Percentiles rank a stretch among this genome's conserved stretches.
Conservation (phyloP, 192 early-diverging fungal species). For the Backusella liffmaniae region DNA sequence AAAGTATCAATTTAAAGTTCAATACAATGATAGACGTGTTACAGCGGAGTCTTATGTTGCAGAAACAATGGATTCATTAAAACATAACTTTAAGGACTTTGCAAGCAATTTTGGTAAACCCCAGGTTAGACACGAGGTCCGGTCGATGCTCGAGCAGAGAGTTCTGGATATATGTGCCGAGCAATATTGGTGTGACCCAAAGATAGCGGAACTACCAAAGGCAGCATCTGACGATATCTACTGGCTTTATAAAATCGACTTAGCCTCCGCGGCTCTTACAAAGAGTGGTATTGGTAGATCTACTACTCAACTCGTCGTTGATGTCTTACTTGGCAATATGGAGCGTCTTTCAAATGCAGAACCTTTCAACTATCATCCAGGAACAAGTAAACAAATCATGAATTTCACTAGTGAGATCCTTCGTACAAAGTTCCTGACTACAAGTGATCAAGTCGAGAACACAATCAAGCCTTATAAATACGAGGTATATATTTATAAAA, state of each 20-base stretch:
- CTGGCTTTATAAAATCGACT: slow-evolving; percentile 84
- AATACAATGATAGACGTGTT: slow-evolving; percentile 95
- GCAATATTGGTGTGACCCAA: slow-evolving; percentile 87
- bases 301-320: slow-evolving; percentile 91
- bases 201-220: slow-evolving; percentile 66
- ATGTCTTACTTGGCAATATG: slow-evolving; percentile 82
- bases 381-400: slow-evolving; percentile 75
- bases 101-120: slow-evolving; percentile 89
- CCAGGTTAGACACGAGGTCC: slow-evolving; percentile 89
- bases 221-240: slow-evolving; percentile 61
- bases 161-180: slow-evolving; percentile 90
- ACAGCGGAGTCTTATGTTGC: slow-evolving; percentile 95
- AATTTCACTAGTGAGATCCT: slow-evolving; percentile 85
- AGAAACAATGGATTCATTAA: slow-evolving; percentile 90
- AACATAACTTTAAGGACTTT: slow-evolving; percentile 95
- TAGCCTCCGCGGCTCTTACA: slow-evolving; percentile 83
- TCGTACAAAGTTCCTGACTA: slow-evolving; percentile 81
- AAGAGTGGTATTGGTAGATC: slow-evolving; percentile 92
- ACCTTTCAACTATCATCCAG: slow-evolving; percentile 85
- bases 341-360: slow-evolving; percentile 74
- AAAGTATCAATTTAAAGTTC: slow-evolving; percentile 97
- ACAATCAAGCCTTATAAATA: slow-evolving; percentile 99
- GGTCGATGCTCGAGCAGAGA: slow-evolving; percentile 86
- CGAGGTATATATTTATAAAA: slow-evolving; percentile 46
- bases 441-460: slow-evolving; percentile 97